Conservation (phyloP, 306 rosid species). For the Quercus ilex region DNA sequence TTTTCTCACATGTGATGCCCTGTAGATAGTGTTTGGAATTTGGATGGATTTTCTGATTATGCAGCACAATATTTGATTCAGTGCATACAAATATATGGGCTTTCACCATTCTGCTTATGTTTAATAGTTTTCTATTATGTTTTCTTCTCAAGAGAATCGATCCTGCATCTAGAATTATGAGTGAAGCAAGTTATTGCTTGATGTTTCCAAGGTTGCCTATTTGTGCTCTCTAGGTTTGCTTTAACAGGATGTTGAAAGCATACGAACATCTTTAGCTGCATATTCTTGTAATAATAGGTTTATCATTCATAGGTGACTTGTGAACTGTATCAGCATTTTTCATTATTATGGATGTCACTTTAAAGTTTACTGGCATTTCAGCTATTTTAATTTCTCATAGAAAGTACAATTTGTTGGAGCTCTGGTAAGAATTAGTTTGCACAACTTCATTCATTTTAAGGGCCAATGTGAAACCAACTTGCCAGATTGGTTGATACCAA, state of each 20-base stretch:
- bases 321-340: neutral
- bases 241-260: neutral
- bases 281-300: neutral
- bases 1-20: constrained; percentile 4
- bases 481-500: too few species aligned
- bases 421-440: neutral
- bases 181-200: neutral
- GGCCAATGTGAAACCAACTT: too few species aligned
- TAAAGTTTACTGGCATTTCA: neutral
- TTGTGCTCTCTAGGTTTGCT: neutral
- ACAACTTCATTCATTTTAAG: neutral
- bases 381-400: neutral
- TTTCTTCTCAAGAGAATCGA: neutral
- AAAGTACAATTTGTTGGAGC: neutral
- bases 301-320: neutral
- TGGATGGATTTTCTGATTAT: neutral
- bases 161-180: neutral
- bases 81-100: neutral
- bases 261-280: neutral
- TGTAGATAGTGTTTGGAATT: neutral
- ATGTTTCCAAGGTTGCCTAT: neutral
- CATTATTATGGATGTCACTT: neutral
- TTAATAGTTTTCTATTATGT: neutral
- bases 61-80: neutral
- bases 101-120: neutral